Conservation (phyloP, 768 basidiomycete genomes). For the Termitomyces sp. region DNA sequence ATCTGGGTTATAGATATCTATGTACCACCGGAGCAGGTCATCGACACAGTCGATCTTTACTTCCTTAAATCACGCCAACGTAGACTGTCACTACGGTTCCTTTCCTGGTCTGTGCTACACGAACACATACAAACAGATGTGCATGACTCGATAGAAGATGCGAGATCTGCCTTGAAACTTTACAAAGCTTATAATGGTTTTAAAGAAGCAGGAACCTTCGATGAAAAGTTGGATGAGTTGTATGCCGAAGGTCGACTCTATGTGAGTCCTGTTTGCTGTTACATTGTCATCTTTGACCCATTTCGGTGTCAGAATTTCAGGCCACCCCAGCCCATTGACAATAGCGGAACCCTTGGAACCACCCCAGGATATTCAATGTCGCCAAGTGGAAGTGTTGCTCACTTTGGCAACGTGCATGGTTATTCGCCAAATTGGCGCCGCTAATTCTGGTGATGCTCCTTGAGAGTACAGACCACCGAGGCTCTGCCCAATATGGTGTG, state of each 20-base stretch:
- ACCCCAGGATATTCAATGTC: conserved; percentile 4
- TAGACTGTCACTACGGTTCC: conserved; percentile 85
- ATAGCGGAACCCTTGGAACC: neutral
- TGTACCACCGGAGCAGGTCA: conserved; percentile 91
- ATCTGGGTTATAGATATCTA: conserved; percentile 65
- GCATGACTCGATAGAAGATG: conserved; percentile 99
- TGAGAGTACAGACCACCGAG: neutral
- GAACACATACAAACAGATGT: conserved; percentile 91
- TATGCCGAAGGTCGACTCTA: conserved; percentile 75
- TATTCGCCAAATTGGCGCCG: conserved; percentile 4
- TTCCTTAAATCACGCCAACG: conserved; percentile 77
- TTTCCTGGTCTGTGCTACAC: conserved; percentile 90
- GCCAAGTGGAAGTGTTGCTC: neutral
- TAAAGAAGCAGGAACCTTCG: conserved; percentile 72
- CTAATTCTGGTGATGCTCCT: neutral
- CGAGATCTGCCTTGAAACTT: conserved; percentile 75
- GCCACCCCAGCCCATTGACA: conserved; percentile 11
- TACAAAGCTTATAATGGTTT: conserved; percentile 79
- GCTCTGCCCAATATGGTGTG: neutral
- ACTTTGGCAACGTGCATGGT: neutral
- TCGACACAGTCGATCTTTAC: conserved; percentile 97
- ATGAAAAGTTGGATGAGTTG: conserved; percentile 81
- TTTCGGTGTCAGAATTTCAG: conserved; percentile 15
- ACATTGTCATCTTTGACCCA: neutral
- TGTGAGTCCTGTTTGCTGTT: conserved; percentile 32